Evolutionary conservation across 208 protist genomes (phyloP).

Genomic region (Acanthamoeba sp.): DNA sequence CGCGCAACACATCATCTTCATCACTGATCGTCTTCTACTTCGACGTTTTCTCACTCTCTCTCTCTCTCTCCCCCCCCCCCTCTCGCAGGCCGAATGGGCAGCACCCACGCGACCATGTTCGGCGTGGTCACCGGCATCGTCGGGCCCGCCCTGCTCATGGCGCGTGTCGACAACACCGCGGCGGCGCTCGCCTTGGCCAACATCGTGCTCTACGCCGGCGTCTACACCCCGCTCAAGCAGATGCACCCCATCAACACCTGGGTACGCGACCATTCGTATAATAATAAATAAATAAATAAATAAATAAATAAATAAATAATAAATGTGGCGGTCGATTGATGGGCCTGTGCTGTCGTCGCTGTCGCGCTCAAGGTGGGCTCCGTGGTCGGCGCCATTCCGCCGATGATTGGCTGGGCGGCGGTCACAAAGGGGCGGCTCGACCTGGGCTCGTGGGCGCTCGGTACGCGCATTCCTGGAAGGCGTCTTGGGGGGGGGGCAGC

Average conservation of each 20-base stretch:
- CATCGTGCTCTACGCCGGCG: conserved; percentile 77
- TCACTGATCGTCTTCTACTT: too few relatives aligned
- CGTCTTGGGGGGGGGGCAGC: too few relatives aligned
- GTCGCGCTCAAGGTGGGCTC: conserved; percentile 51
- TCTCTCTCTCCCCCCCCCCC: neutral
- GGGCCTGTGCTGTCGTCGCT: too few relatives aligned
- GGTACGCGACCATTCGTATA: conserved; percentile 3
- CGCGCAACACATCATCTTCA: too few relatives aligned
- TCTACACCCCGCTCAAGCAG: conserved; percentile 81
- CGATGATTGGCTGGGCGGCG: conserved; percentile 80
- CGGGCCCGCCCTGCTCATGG: neutral
- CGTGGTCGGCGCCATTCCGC: conserved; percentile 83
- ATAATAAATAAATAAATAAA: too few relatives aligned
- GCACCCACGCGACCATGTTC: neutral
- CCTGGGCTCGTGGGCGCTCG: neutral
- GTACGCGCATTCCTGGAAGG: neutral
- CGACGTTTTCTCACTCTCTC: neutral
- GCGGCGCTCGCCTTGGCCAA: conserved; percentile 75
- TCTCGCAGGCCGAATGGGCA: conserved; percentile 21
- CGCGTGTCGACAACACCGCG: neutral
- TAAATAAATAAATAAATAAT: too few relatives aligned
- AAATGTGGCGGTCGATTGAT: too few relatives aligned
- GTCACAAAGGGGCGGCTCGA: conserved; percentile 31
- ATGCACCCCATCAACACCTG: conserved; percentile 79
- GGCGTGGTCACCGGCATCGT: conserved; percentile 18